A percentile compares a stretch with the other conserved stretches of the same genome.
phyloP scores from a whole-genome alignment of 208 protist genomes.

The Wallacemonas sp. region DNA sequence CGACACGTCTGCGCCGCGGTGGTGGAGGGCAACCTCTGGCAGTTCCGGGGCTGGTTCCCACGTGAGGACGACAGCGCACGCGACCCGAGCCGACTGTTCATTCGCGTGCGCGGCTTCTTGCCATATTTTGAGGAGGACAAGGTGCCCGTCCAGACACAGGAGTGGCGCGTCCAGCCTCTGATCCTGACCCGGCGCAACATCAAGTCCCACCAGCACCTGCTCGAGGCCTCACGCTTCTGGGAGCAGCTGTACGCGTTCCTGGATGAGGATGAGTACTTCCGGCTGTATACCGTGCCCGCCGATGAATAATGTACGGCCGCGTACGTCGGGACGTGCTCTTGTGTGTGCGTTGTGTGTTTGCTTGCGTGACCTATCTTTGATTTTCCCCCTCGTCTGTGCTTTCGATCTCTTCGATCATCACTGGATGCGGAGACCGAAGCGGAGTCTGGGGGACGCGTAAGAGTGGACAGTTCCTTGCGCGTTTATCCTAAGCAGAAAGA shows the following conservation, averaged over 20 bases:
- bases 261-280: conserved; percentile 78
- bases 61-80: conserved; percentile 28
- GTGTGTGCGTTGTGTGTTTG: background rate
- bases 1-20: conserved; percentile 85
- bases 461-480: too few relatives aligned
- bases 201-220: conserved; percentile 80
- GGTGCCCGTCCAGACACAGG: conserved; percentile 58
- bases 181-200: conserved; percentile 66
- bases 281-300: conserved; percentile 60
- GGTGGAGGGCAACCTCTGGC: conserved; percentile 77
- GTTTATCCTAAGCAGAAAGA: too few relatives aligned
- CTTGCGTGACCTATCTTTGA: too few relatives aligned
- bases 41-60: conserved; percentile 77
- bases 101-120: conserved; percentile 72
- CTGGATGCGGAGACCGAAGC: too few relatives aligned
- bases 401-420: background rate
- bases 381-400: background rate
- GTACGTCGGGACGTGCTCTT: background rate
- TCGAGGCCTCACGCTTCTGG: conserved; percentile 78
- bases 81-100: conserved; percentile 70
- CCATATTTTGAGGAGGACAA: conserved; percentile 91
- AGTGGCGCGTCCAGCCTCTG: conserved; percentile 84
- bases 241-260: conserved; percentile 82
- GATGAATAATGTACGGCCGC: conserved; percentile 41
- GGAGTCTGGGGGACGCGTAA: too few relatives aligned